Evolutionary conservation across 2,329 filamentous ascomycete species (phyloP), one percentile per base, ranked within the genome.

Genomic region (Chaetomiaceae sp.): DNA sequence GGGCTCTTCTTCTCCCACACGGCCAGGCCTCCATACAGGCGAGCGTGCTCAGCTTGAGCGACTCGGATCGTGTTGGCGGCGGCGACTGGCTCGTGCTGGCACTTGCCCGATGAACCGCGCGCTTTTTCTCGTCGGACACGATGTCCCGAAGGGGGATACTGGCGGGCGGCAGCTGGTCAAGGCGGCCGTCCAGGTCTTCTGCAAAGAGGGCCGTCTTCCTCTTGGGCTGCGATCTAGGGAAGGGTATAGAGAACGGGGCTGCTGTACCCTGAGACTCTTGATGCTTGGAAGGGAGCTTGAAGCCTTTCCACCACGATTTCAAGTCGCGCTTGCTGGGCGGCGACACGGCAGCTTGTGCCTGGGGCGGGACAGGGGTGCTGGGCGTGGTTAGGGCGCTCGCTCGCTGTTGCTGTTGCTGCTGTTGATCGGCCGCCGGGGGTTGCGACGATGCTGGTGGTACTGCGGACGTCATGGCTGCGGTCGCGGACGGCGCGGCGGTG

Each of bases 261-360:
- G 67, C 79, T 47, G 58, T 65, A 84, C 81, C 80, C 65, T 76
- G 72, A 47, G 73, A 63, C 61, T 84, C 81, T 51, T 81, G 77
- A 54, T 78, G 76, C 64, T 77, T 82, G 34, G 76, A 72, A 42
- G 80, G 76, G 50, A 88, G 81, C 74, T 94, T 94, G 75, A 99
- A 97, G 65, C 86, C 85, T 72, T 91, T 96, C 94, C 94, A 97
- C 94, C 94, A 99, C 56, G 89, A 95, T 63, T 91, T 88, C 63
- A 97, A 77, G 69, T 96, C 91, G 69, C 89, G 84, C 75, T 88
- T 95, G 61, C 84, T 89, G 27, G 89, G 89, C 51, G 88, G 89
- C 68, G 79, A 68, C 15, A 57, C 58, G 5, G 61, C 51, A 68
- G 78, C 65, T 71, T 73, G 71, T 67, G 70, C 53, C 72, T 69